A percentile compares a stretch with the other conserved stretches of the same genome.
Conservation (phyloP, 805 yeast genomes). For the Yarrowia sp. region DNA sequence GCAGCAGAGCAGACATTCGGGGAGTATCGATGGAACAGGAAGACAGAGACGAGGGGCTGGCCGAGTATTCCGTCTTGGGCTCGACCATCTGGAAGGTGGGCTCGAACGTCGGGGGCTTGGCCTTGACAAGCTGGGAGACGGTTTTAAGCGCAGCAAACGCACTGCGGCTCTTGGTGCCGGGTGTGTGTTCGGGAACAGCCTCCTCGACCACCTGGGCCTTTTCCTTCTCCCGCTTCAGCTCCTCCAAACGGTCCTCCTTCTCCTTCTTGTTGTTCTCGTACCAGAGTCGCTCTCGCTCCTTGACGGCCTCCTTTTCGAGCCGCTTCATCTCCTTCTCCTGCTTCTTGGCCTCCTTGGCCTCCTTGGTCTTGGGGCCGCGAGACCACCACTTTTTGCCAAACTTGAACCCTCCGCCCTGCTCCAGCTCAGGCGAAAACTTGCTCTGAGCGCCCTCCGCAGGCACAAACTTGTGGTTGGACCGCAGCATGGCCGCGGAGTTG, state of each 20-base stretch:
- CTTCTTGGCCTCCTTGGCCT: conserved; percentile 12
- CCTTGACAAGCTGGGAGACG: conserved; percentile 10
- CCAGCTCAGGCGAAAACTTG: neutral
- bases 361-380: neutral
- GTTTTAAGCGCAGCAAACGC: conserved; percentile 8
- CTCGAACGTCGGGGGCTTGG: neutral
- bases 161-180: neutral
- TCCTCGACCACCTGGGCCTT: neutral
- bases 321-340: conserved; percentile 2
- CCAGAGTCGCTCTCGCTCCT: neutral
- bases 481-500: conserved; percentile 14
- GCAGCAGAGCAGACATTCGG: conserved; percentile 7
- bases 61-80: neutral
- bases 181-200: neutral
- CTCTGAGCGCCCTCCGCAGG: conserved; percentile 12
- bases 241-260: neutral
- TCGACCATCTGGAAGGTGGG: conserved; percentile 23
- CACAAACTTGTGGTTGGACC: conserved; percentile 6
- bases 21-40: conserved; percentile 6
- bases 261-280: neutral
- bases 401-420: neutral
- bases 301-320: conserved; percentile 4
- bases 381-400: conserved; percentile 17
- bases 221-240: neutral
- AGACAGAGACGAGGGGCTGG: neutral